Percentiles rank a stretch among this genome's conserved stretches.
phyloP scores from a whole-genome alignment of 768 basidiomycete species.

The Lactarius psammicola region DNA sequence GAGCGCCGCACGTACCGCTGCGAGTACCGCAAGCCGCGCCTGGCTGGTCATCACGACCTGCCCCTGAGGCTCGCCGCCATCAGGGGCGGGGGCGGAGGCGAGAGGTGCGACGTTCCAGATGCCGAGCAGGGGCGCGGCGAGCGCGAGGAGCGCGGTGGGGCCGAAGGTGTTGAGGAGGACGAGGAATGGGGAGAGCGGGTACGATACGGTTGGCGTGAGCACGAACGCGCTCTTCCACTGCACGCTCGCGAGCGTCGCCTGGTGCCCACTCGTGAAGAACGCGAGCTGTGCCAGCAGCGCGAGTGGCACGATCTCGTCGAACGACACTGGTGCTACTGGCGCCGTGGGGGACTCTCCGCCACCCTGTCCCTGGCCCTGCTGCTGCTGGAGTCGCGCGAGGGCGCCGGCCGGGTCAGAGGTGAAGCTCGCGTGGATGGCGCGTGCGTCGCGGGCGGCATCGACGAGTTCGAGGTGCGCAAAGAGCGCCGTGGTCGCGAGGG shows the following conservation, averaged over 20 bases:
- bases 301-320: slow-evolving; percentile 70
- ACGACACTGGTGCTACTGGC: slow-evolving; percentile 31
- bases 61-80: not conserved
- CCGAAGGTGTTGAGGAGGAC: slow-evolving; percentile 79
- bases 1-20: slow-evolving; percentile 27
- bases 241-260: slow-evolving; percentile 81
- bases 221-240: slow-evolving; percentile 97
- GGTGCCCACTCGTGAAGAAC: slow-evolving; percentile 92
- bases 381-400: slow-evolving; percentile 36
- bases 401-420: slow-evolving; percentile 46
- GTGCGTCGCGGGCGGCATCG: slow-evolving; percentile 77
- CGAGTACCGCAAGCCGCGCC: slow-evolving; percentile 24
- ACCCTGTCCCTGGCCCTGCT: slow-evolving; percentile 22
- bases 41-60: slow-evolving; percentile 19
- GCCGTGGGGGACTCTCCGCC: slow-evolving; percentile 35
- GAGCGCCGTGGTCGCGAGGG: slow-evolving; percentile 59
- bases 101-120: slow-evolving; percentile 83
- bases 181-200: slow-evolving; percentile 72
- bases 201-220: slow-evolving; percentile 62
- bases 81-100: slow-evolving; percentile 23
- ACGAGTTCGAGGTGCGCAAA: slow-evolving; percentile 77
- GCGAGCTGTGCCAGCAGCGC: slow-evolving; percentile 72
- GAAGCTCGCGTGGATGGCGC: slow-evolving; percentile 52
- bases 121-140: slow-evolving; percentile 69
- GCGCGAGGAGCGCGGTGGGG: slow-evolving; percentile 60